phyloP scores from a whole-genome alignment of 345 rosid genomes.

The Syzygium aqueum region DNA sequence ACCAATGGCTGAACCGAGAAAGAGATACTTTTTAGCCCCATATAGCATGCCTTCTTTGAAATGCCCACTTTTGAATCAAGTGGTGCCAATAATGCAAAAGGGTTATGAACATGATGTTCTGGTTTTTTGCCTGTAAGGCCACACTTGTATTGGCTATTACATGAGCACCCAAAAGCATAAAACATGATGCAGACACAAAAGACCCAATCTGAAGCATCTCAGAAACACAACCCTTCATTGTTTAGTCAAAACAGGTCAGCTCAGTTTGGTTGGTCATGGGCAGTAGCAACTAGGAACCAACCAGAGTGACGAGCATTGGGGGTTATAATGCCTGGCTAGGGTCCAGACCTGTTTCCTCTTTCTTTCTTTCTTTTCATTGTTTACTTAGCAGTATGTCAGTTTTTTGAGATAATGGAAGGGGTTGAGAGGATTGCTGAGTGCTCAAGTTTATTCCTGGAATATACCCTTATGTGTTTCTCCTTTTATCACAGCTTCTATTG shows the following conservation, averaged over 20 bases:
- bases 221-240: background rate
- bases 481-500: background rate
- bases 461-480: background rate
- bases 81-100: background rate
- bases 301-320: background rate
- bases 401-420: background rate
- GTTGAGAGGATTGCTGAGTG: background rate
- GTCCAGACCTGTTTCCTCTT: background rate
- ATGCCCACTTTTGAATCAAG: background rate
- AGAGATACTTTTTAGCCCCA: background rate
- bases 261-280: background rate
- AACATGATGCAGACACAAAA: background rate
- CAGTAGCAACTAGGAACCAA: background rate
- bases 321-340: background rate
- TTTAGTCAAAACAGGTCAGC: background rate
- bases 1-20: background rate
- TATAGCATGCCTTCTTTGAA: background rate
- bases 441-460: conserved; percentile 7
- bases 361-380: background rate
- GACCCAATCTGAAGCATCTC: background rate
- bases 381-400: background rate
- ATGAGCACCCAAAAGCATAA: background rate
- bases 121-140: background rate
- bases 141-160: background rate
- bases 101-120: background rate